Percentiles rank a stretch among this genome's conserved stretches.
These are phyloP conservation scores for Fusarium sp. DNA, from an alignment of 2,329 filamentous ascomycete genomes.

Conservation along the genomic window DNA sequence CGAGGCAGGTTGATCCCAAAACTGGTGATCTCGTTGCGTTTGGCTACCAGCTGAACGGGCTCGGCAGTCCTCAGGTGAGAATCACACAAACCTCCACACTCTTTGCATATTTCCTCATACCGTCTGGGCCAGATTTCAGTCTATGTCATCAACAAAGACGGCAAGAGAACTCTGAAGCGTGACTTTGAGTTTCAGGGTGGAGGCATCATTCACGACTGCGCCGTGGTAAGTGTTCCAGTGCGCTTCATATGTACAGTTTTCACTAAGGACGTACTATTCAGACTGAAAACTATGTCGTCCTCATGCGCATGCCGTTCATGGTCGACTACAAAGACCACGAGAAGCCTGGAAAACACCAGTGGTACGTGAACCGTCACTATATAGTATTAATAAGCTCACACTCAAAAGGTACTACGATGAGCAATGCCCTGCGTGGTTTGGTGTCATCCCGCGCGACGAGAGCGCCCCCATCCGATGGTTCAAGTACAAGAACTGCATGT, in stretches of 20 bases:
- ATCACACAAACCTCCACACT: neutral
- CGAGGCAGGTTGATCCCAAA: neutral
- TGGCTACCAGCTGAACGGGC: neutral
- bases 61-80: neutral
- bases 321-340: neutral
- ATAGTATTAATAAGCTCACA: no score
- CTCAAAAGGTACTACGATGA: neutral
- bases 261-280: neutral
- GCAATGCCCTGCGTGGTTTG: neutral
- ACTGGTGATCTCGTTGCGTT: neutral
- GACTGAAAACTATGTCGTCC: neutral
- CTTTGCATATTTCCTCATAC: neutral
- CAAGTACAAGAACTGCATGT: constrained; percentile 1
- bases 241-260: neutral
- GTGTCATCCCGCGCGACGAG: neutral
- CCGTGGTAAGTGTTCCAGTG: neutral
- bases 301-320: neutral
- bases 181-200: neutral
- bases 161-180: neutral
- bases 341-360: neutral
- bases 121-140: neutral
- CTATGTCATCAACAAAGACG: neutral
- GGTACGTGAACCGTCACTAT: neutral
- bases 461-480: neutral
- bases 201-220: neutral